A percentile compares a stretch with the other conserved stretches of the same genome.
Conservation (phyloP, 768 basidiomycete species). For the Kwoniella mangroviensis region DNA sequence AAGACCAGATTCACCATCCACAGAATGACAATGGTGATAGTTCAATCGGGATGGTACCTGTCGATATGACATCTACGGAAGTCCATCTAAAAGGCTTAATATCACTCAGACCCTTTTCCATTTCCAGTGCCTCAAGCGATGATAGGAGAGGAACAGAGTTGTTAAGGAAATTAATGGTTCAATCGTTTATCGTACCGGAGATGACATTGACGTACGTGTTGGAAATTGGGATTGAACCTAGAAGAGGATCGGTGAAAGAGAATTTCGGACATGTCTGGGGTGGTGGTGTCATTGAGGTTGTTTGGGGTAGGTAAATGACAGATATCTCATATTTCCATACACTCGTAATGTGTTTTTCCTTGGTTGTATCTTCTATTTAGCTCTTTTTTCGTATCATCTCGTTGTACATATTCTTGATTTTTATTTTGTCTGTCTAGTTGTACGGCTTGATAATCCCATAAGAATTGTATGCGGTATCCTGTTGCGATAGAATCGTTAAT, state of each 20-base stretch:
- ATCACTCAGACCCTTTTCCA: constrained; percentile 12
- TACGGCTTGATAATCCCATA: too few species aligned
- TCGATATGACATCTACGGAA: constrained; percentile 33
- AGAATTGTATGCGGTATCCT: too few species aligned
- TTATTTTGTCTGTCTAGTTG: too few species aligned
- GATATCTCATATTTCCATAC: too few species aligned
- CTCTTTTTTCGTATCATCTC: too few species aligned
- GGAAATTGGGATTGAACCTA: constrained; percentile 49
- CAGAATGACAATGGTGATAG: neutral
- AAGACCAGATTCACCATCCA: neutral
- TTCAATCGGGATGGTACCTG: neutral
- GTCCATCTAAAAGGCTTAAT: constrained; percentile 43
- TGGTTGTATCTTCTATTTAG: too few species aligned
- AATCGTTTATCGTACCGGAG: constrained; percentile 45
- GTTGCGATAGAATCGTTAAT: too few species aligned
- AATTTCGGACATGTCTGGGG: constrained; percentile 53
- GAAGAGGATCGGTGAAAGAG: constrained; percentile 47
- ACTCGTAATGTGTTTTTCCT: neutral
- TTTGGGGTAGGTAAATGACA: constrained; percentile 23
- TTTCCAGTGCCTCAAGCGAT: neutral
- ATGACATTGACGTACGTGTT: constrained; percentile 47
- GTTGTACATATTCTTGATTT: too few species aligned
- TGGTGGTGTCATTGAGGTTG: constrained; percentile 49
- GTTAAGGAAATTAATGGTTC: constrained; percentile 27
- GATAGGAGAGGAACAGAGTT: constrained; percentile 4